A percentile compares a stretch with the other conserved stretches of the same genome.
Conservation (phyloP, 2,329 filamentous ascomycete species). For the Alternaria hordeiaustralica region DNA sequence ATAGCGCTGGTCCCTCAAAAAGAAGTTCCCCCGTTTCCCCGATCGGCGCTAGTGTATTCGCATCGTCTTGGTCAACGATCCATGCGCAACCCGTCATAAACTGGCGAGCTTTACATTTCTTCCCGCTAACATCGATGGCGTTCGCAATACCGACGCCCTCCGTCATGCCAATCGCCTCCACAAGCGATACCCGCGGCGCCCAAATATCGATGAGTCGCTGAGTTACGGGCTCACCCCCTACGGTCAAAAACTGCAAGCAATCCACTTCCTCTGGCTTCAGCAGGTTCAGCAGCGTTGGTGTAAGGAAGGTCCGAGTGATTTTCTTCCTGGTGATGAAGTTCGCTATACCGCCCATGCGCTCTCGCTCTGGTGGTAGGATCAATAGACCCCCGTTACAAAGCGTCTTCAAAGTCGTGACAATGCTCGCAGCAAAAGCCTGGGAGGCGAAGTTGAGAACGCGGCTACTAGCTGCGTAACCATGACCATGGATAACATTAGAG, state of each 20-base stretch:
- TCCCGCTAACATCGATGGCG: not conserved
- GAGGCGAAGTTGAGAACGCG: conserved; percentile 9
- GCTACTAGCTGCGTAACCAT: not conserved
- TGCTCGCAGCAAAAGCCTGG: conserved; percentile 3
- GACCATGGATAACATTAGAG: conserved; percentile 1
- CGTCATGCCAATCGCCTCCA: conserved; percentile 8
- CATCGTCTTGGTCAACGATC: conserved; percentile 4
- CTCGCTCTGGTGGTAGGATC: conserved; percentile 4
- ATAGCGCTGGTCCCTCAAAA: conserved; percentile 4
- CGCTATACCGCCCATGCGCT: conserved; percentile 9
- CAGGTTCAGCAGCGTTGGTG: conserved; percentile 2
- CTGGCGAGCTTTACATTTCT: conserved; percentile 1
- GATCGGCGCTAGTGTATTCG: not conserved
- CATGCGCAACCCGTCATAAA: conserved; percentile 5
- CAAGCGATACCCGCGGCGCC: conserved; percentile 3
- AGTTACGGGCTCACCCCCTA: conserved; percentile 3
- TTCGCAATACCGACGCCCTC: conserved; percentile 4
- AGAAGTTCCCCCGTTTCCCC: conserved; percentile 4
- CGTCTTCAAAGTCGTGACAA: conserved; percentile 5
- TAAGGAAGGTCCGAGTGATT: conserved; percentile 4
- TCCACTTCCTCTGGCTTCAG: conserved; percentile 3
- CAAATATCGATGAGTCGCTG: conserved; percentile 6
- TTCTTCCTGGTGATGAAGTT: conserved; percentile 5
- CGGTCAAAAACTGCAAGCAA: conserved; percentile 3
- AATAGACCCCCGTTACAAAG: conserved; percentile 3